Conservation (phyloP, 2,329 filamentous ascomycete species). For the Aspergillus aculeatus region DNA sequence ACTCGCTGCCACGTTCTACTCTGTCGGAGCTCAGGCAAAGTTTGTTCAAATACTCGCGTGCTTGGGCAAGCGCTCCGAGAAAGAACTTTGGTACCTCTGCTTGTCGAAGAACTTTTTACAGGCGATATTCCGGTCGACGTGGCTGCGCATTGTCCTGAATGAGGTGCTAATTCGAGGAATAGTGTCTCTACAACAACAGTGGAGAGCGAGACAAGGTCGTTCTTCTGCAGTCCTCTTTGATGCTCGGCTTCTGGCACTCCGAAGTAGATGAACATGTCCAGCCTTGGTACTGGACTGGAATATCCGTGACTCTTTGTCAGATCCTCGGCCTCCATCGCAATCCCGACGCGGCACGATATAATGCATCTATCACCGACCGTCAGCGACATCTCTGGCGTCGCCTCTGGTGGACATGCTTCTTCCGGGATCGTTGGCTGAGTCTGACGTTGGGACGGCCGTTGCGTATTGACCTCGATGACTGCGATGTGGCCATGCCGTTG, state of each 20-base stretch:
- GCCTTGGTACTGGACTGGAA: conserved; percentile 50
- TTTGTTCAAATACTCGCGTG: no score
- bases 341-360: conserved; percentile 16
- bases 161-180: neutral
- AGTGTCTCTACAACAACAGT: conserved; percentile 31
- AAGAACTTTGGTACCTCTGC: no score
- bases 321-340: conserved; percentile 45
- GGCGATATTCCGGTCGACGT: no score
- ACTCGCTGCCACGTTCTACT: no score
- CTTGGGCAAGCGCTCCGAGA: no score
- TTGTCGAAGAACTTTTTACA: no score
- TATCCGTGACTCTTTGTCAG: conserved; percentile 45
- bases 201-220: conserved; percentile 41
- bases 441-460: conserved; percentile 42
- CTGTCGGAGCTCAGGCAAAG: no score
- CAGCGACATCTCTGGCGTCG: conserved; percentile 37
- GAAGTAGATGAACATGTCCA: conserved; percentile 43
- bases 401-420: conserved; percentile 44
- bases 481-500: conserved; percentile 34
- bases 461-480: conserved; percentile 40
- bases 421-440: conserved; percentile 44
- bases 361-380: conserved; percentile 20
- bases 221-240: conserved; percentile 45
- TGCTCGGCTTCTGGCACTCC: conserved; percentile 46
- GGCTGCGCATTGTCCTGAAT: no score